Evolutionary conservation across 345 rosid genomes (phyloP), one percentile per base, ranked within the genome.

Genomic region (Bruguiera sexangula): DNA sequence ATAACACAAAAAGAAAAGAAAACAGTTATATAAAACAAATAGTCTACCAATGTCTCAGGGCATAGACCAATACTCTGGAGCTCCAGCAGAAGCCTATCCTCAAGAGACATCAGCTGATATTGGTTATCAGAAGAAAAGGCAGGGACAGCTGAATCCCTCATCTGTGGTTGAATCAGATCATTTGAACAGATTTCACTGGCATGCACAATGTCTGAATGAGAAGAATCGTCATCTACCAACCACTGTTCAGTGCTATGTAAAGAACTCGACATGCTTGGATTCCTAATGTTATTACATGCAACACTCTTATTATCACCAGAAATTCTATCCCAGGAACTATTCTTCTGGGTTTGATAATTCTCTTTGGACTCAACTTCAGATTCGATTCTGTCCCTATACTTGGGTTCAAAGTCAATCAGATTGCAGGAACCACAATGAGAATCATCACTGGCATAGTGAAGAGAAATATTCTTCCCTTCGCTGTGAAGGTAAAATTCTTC

Each of bases 361-460:
- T 78, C 82, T 53, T 78, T 82, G 56, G 99, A 96, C 82, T 96
- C 97, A 62, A 81, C 96, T 80, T 92, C 99, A 79, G 89, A 89
- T 83, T 95, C 99, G 86, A 89, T 79, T 76, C 89, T 86, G 78
- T 92, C 99, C 81, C 87, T 86, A 71, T 92, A 91, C 82, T 80
- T 92, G 73, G 85, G 76, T 73, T 92, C 99, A 34, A 85, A 76
- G 75, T 95, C 99, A 62, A 87, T 85, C 74, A 81, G 88, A 77
- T 89, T 92, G 69, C 98, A 95, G 29, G 98, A 90, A 82, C 96
- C 97, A 75, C 94, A 90, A 75, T 92, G 96, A 76, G 99, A 95
- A 80, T 90, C 98, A 83, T 95, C 99, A 70, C 99, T 92, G 26
- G 86, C 89, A 60, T 89, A 85, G 76, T 95, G 97, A 67, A 87